These are phyloP conservation scores for Lentinula boryana DNA, from an alignment of 768 basidiomycete species.

Conservation along the genomic window DNA sequence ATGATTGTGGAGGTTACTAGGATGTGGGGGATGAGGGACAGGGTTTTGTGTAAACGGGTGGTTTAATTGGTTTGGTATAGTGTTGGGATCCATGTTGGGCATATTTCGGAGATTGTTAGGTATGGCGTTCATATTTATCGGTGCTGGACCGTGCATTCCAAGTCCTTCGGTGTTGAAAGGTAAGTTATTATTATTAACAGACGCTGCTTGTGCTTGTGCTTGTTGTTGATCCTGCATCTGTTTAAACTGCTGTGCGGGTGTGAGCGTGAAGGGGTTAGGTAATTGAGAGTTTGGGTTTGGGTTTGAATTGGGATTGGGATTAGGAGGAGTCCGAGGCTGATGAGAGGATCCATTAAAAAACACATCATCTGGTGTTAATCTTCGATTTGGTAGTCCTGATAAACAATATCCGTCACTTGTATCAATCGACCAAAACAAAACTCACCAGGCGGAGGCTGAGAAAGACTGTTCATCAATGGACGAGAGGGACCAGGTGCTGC, in stretches of 20 bases:
- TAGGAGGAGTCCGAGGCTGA: conserved; percentile 11
- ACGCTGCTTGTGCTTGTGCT: background rate
- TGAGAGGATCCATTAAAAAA: conserved; percentile 15
- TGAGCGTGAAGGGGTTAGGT: conserved; percentile 36
- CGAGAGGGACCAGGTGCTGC: conserved; percentile 18
- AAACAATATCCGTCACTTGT: conserved; percentile 31
- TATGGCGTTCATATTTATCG: no score
- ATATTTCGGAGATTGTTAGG: no score
- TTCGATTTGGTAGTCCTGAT: conserved; percentile 40
- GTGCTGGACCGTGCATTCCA: no score
- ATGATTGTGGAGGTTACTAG: no score
- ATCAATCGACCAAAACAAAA: conserved; percentile 25
- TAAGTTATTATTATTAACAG: background rate
- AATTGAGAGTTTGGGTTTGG: conserved; percentile 33
- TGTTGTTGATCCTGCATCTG: conserved; percentile 36
- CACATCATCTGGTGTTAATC: conserved; percentile 24
- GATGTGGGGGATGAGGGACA: no score
- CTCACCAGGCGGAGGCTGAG: conserved; percentile 26
- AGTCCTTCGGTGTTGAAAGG: no score
- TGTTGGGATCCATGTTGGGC: no score
- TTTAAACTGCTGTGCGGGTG: conserved; percentile 61
- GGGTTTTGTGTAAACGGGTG: no score
- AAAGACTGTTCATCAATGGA: conserved; percentile 43
- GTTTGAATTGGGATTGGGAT: conserved; percentile 23
- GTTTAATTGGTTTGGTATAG: no score